phyloP scores from a whole-genome alignment of 164 flowering plant species.

The Umbellularia californica region DNA sequence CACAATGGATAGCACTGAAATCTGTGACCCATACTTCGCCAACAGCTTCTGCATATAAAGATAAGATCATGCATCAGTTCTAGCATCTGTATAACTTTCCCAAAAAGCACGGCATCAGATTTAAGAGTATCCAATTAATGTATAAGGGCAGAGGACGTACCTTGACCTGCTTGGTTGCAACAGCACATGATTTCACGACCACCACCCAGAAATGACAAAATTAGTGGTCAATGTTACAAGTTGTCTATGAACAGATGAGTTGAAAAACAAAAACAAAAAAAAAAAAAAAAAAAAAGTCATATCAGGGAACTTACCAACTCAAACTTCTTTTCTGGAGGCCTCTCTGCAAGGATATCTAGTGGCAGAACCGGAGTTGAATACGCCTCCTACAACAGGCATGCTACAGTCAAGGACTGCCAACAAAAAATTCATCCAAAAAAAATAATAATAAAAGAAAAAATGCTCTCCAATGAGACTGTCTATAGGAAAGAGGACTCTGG shows the following conservation, averaged over 20 bases:
- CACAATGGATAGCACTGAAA: conserved; percentile 69
- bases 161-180: conserved; percentile 61
- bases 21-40: conserved; percentile 73
- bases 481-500: no score
- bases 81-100: background rate
- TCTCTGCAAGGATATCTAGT: conserved; percentile 80
- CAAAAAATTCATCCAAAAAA: no score
- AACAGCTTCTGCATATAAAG: conserved; percentile 61
- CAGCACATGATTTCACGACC: conserved; percentile 7
- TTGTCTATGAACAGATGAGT: background rate
- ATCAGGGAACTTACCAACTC: conserved; percentile 54
- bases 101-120: no score
- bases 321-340: conserved; percentile 71
- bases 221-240: background rate
- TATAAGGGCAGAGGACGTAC: conserved; percentile 19
- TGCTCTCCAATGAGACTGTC: no score
- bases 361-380: conserved; percentile 78
- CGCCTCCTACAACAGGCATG: conserved; percentile 46
- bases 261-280: background rate
- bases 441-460: no score
- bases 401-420: background rate
- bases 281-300: background rate
- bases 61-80: background rate
- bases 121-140: background rate
- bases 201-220: background rate